Conservation (phyloP, 192 early-diverging fungal genomes). For the Coemansia sp. region DNA sequence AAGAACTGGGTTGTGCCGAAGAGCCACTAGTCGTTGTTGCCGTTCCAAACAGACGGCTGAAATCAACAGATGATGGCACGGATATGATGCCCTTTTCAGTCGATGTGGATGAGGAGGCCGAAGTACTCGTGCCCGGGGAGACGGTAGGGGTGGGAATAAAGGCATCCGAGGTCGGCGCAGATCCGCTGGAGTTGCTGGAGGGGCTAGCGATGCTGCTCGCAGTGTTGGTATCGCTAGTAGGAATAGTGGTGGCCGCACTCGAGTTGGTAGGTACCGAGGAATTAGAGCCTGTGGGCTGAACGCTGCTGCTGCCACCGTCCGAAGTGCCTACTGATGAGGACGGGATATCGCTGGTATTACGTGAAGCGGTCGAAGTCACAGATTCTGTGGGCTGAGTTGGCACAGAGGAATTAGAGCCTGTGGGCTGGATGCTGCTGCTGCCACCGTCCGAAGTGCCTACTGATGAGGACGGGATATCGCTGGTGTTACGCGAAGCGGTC, state of each 20-base stretch:
- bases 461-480: neutral
- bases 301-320: neutral
- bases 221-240: neutral
- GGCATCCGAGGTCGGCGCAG: neutral
- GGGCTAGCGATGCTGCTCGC: neutral
- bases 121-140: neutral
- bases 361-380: neutral
- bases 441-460: too few relatives aligned
- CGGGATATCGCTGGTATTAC: neutral
- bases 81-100: conserved; percentile 28
- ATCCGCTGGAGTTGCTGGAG: neutral
- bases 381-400: neutral
- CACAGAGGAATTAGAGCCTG: neutral
- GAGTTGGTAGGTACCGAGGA: neutral
- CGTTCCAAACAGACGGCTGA: conserved; percentile 38
- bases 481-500: neutral
- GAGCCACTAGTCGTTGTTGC: conserved; percentile 11
- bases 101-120: conserved; percentile 7
- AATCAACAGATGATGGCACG: conserved; percentile 52
- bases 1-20: neutral
- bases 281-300: neutral
- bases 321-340: neutral
- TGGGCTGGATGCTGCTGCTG: neutral
- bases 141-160: conserved; percentile 1
- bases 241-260: neutral